A percentile compares a stretch with the other conserved stretches of the same genome.
Conservation (phyloP, 768 basidiomycete species). For the Steccherinum ochraceum region DNA sequence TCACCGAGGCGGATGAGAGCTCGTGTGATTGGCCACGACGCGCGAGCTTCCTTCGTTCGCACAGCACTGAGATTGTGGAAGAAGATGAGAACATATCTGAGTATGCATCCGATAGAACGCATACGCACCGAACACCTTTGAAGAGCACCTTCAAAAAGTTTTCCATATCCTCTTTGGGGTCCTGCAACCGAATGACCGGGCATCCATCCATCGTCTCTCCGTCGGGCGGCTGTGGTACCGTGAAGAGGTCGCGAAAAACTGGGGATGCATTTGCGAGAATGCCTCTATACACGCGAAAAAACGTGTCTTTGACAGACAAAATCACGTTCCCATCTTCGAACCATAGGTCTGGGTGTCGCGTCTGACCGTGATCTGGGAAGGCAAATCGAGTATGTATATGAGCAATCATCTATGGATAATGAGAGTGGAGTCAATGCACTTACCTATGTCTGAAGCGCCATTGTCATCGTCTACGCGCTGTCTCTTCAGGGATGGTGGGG, state of each 20-base stretch:
- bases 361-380: no score
- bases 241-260: conserved; percentile 20
- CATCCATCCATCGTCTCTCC: conserved; percentile 16
- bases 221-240: conserved; percentile 12
- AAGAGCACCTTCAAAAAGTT: neutral
- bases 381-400: no score
- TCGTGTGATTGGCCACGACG: neutral
- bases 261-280: conserved; percentile 17
- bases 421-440: no score
- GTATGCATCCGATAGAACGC: conserved; percentile 15
- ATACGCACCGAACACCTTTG: conserved; percentile 7
- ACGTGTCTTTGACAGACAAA: conserved; percentile 14
- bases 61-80: no score
- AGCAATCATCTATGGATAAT: no score
- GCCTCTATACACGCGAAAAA: conserved; percentile 19
- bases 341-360: conserved; percentile 19
- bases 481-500: no score
- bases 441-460: no score
- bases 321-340: conserved; percentile 21
- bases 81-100: conserved; percentile 11
- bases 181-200: conserved; percentile 13
- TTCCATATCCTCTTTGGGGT: neutral
- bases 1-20: neutral
- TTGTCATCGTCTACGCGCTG: no score
- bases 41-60: neutral